These are phyloP conservation scores for Gloeopeniophorella convolvens DNA, from an alignment of 768 basidiomycete species.

Conservation along the genomic window DNA sequence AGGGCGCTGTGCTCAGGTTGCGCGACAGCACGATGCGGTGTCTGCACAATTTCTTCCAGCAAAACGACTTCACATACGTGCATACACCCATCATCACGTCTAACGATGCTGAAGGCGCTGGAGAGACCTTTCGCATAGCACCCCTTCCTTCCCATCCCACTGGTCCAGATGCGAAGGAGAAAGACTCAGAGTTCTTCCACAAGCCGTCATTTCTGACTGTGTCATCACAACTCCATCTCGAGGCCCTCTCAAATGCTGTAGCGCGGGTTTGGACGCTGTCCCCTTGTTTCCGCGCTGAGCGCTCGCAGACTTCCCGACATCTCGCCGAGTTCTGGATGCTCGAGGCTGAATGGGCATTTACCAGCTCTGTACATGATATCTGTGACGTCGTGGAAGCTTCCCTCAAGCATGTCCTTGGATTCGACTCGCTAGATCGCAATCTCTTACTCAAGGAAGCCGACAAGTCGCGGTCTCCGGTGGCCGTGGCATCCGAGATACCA, in stretches of 20 bases:
- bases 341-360: constrained; percentile 86
- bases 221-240: constrained; percentile 93
- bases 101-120: constrained; percentile 94
- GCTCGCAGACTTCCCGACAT: constrained; percentile 82
- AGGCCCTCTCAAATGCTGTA: constrained; percentile 72
- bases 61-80: constrained; percentile 68
- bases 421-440: constrained; percentile 28
- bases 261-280: constrained; percentile 87
- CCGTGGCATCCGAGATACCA: constrained; percentile 29
- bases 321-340: constrained; percentile 99
- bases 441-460: constrained; percentile 38
- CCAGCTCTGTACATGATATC: constrained; percentile 39
- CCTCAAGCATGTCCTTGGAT: constrained; percentile 36
- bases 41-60: constrained; percentile 68
- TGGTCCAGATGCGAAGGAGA: constrained; percentile 16
- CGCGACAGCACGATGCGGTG: constrained; percentile 50
- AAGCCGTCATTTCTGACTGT: constrained; percentile 83
- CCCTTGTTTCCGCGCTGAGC: constrained; percentile 93
- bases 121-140: constrained; percentile 78
- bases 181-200: constrained; percentile 57
- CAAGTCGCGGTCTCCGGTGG: constrained; percentile 31
- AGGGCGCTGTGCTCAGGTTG: constrained; percentile 70
- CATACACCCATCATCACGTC: constrained; percentile 87
- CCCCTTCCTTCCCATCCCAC: constrained; percentile 28
- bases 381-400: constrained; percentile 52